phyloP scores from a whole-genome alignment of 148 eudicot genomes.

The Talinum fruticosum region DNA sequence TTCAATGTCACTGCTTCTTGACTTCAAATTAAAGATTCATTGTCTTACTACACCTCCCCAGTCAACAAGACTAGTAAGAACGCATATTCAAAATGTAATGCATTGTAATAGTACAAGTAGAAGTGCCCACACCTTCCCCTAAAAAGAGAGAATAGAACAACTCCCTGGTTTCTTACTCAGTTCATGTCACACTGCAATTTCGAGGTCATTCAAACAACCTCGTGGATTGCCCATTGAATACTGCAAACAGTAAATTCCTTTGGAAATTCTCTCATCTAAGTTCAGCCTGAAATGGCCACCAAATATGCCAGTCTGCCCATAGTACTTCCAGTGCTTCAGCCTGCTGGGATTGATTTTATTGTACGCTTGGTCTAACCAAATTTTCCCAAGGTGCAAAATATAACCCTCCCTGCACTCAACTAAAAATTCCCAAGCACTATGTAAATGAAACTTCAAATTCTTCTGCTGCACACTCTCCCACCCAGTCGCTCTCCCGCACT shows the following conservation, averaged over 20 bases:
- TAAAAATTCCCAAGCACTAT: background rate
- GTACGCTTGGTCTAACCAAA: background rate
- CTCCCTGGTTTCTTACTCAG: too few relatives aligned
- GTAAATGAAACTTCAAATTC: background rate
- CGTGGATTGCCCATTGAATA: too few relatives aligned
- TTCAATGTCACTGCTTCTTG: background rate
- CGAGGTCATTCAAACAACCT: too few relatives aligned
- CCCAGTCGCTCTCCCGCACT: background rate
- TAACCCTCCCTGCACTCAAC: background rate
- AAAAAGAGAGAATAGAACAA: too few relatives aligned
- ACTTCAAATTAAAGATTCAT: background rate
- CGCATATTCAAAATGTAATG: background rate
- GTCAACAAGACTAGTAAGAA: background rate
- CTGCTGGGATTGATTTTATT: background rate
- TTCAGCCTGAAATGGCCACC: too few relatives aligned
- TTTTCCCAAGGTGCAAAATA: background rate
- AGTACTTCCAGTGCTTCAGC: background rate
- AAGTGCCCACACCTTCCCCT: too few relatives aligned
- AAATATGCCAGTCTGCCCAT: too few relatives aligned
- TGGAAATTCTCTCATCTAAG: too few relatives aligned
- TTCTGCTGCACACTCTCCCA: background rate
- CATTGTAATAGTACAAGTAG: background rate
- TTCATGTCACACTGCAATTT: too few relatives aligned
- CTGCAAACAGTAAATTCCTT: too few relatives aligned
- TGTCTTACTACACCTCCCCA: background rate